phyloP scores from a whole-genome alignment of 768 basidiomycete genomes.

The Lentinula guzmanii region DNA sequence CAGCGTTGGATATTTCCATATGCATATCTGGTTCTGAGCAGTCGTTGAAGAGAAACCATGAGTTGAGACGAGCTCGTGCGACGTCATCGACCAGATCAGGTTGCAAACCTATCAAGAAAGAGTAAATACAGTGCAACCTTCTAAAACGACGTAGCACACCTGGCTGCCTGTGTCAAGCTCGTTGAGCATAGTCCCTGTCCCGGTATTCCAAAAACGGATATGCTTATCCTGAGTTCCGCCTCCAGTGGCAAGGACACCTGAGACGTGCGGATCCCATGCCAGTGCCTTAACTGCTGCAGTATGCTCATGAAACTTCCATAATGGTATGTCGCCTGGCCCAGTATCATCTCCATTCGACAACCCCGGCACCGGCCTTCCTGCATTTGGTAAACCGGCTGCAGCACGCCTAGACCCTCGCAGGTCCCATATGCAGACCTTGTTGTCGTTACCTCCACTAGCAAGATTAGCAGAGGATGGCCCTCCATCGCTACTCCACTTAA shows the following conservation, averaged over 20 bases:
- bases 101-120: slow-evolving; percentile 74
- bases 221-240: slow-evolving; percentile 99
- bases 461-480: slow-evolving; percentile 47
- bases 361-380: slow-evolving; percentile 18
- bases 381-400: slow-evolving; percentile 19
- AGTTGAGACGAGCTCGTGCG: slow-evolving; percentile 96
- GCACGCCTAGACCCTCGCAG: slow-evolving; percentile 58
- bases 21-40: slow-evolving; percentile 93
- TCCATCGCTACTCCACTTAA: slow-evolving; percentile 76
- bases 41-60: slow-evolving; percentile 94
- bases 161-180: slow-evolving; percentile 95
- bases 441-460: slow-evolving; percentile 96
- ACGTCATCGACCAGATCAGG: slow-evolving; percentile 92
- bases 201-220: slow-evolving; percentile 95
- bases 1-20: slow-evolving; percentile 91
- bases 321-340: slow-evolving; percentile 50
- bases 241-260: slow-evolving; percentile 87
- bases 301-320: slow-evolving; percentile 96
- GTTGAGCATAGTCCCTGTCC: slow-evolving; percentile 76
- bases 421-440: slow-evolving; percentile 98
- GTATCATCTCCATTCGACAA: slow-evolving; percentile 20
- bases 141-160: slow-evolving; percentile 37
- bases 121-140: neutral
- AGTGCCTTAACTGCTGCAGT: slow-evolving; percentile 96
- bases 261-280: slow-evolving; percentile 95